Evolutionary conservation across 805 yeast genomes (phyloP).

Genomic region (Candida insectalens): DNA sequence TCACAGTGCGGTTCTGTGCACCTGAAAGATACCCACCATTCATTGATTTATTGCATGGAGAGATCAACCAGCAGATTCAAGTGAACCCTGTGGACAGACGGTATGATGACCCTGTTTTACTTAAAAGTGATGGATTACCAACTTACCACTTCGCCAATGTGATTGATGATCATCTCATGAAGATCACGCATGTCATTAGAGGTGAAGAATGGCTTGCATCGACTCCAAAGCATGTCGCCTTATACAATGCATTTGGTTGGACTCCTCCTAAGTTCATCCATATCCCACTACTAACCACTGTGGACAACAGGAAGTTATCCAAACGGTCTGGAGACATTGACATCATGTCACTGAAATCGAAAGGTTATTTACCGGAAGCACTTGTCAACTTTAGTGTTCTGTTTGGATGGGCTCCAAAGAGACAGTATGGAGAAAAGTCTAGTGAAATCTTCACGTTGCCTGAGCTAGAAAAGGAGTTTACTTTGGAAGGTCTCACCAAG

Average conservation of each 20-base stretch:
- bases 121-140: slow-evolving; percentile 92
- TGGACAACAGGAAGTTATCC: slow-evolving; percentile 67
- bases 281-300: slow-evolving; percentile 75
- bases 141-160: slow-evolving; percentile 97
- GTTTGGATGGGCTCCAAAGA: slow-evolving; percentile 90
- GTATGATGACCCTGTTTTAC: slow-evolving; percentile 79
- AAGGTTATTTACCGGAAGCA: slow-evolving; percentile 80
- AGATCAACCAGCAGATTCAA: slow-evolving; percentile 70
- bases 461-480: slow-evolving; percentile 47
- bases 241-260: slow-evolving; percentile 86
- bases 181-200: slow-evolving; percentile 85
- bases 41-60: slow-evolving; percentile 71
- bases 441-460: slow-evolving; percentile 43
- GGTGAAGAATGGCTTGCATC: slow-evolving; percentile 99
- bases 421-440: slow-evolving; percentile 35
- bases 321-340: slow-evolving; percentile 81
- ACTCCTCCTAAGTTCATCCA: slow-evolving; percentile 73
- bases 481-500: slow-evolving; percentile 67
- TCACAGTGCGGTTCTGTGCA: slow-evolving; percentile 65
- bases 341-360: slow-evolving; percentile 43
- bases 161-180: slow-evolving; percentile 89
- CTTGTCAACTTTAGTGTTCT: slow-evolving; percentile 77
- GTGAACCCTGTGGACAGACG: slow-evolving; percentile 58
- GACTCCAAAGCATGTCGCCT: slow-evolving; percentile 86
- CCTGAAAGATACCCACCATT: slow-evolving; percentile 65